Conservation (phyloP, 352 stramenopile genomes). For the Globisporangium nunn region DNA sequence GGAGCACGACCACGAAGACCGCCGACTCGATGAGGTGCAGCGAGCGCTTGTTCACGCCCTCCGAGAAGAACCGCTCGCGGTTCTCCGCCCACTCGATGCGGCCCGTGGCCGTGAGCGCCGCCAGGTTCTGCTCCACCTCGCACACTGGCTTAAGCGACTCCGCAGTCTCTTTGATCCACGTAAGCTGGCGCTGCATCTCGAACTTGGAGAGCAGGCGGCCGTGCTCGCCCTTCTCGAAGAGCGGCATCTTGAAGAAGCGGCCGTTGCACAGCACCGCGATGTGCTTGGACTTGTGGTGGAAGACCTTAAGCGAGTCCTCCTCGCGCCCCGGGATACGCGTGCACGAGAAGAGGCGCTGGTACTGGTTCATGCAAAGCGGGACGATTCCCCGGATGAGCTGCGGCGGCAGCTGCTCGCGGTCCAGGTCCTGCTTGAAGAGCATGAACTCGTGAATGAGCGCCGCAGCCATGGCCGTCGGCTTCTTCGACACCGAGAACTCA, state of each 20-base stretch:
- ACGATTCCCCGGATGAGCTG: slow-evolving; percentile 82
- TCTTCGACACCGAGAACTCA: slow-evolving; percentile 50
- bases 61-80: slow-evolving; percentile 82
- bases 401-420: slow-evolving; percentile 74
- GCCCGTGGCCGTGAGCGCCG: slow-evolving; percentile 72
- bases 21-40: slow-evolving; percentile 69
- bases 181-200: slow-evolving; percentile 77
- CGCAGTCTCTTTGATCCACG: slow-evolving; percentile 56
- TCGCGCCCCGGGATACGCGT: slow-evolving; percentile 85
- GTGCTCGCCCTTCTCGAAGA: slow-evolving; percentile 76
- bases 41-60: slow-evolving; percentile 85
- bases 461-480: slow-evolving; percentile 59
- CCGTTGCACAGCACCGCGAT: slow-evolving; percentile 82
- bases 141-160: slow-evolving; percentile 24
- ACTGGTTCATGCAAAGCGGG: slow-evolving; percentile 89
- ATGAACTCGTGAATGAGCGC: slow-evolving; percentile 73
- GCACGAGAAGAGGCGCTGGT: slow-evolving; percentile 86
- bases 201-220: slow-evolving; percentile 66
- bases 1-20: slow-evolving; percentile 70
- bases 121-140: slow-evolving; percentile 45
- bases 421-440: slow-evolving; percentile 82
- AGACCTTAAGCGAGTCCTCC: slow-evolving; percentile 75
- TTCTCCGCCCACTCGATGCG: slow-evolving; percentile 88
- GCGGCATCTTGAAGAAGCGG: slow-evolving; percentile 85
- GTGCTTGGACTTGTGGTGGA: slow-evolving; percentile 72